Evolutionary conservation across 1,139 yeast genomes (phyloP), one percentile per base, ranked within the genome.

Genomic region (Debaryomyces coudertii): DNA sequence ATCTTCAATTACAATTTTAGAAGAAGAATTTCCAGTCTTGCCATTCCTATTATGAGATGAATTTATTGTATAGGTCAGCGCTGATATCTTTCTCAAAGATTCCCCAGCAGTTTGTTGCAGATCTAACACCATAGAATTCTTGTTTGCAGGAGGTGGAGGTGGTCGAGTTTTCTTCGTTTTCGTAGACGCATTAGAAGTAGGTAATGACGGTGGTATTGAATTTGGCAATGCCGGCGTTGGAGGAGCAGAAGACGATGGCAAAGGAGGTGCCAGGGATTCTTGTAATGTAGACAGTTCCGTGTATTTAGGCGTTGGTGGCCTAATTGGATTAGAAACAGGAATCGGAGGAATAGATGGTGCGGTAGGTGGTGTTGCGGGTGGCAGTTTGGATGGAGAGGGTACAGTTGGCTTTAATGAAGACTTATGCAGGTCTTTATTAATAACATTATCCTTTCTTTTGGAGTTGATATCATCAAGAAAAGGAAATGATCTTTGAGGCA

Each of bases 1-100:
- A 60, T 90, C 96, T 54, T 89, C 92, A 48, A 90, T 87, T 5
- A 62, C 66, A 1, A 79, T 55, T 50, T 71, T 76, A 11, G 55
- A 42, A 7, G 62, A 24, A 5, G 51, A 46, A 20, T 51, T 41
- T 3, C 46, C 47, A 14, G 54, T 48, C 12, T 52, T 48, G 8
- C 60, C 57, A 35, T 51, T 58, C 47, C 60, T 41, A 22, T 40
- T 30, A 45, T 25, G 63, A 30, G 50, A 61, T 25, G 57, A 31
- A 22, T 72, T 66, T 43, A 82, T 80, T 0, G 87, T 82, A 56
- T 80, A 82, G 1, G 82, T 72, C 66, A 80, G 80, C 0, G 83
- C 82, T 30, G 81, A 80, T 22, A 81, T 78, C 47, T 78, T 79
- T 29, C 84, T 66, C 43, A 81, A 66, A 20, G 75, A 73, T 29